Conservation (phyloP, 2,329 filamentous ascomycete species). For the Knoxdaviesia capensis region DNA sequence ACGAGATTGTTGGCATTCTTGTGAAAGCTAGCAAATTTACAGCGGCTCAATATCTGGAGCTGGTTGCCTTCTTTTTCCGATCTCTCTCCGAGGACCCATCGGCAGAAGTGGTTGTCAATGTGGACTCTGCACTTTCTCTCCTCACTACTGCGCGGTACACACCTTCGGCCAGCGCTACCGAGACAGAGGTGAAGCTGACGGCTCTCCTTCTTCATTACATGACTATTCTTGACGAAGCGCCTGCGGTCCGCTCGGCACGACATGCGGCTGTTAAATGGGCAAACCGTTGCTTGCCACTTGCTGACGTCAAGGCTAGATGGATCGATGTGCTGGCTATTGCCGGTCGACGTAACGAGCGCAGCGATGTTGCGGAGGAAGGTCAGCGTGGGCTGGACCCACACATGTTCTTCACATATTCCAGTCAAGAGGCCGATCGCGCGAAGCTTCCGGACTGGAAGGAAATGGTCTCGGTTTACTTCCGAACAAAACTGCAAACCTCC, state of each 20-base stretch:
- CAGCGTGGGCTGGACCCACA: constrained; percentile 63
- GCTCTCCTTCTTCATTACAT: constrained; percentile 49
- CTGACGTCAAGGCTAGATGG: constrained; percentile 64
- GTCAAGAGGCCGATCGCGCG: constrained; percentile 11
- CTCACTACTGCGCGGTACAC: constrained; percentile 29
- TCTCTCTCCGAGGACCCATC: constrained; percentile 66
- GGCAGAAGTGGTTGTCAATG: constrained; percentile 60
- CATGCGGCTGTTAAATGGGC: constrained; percentile 77
- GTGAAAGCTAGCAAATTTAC: constrained; percentile 43
- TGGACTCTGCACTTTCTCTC: constrained; percentile 73
- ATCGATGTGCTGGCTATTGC: constrained; percentile 69
- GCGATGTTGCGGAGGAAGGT: constrained; percentile 78
- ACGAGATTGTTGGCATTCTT: constrained; percentile 76
- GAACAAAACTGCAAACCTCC: constrained; percentile 12
- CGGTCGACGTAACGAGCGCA: constrained; percentile 44
- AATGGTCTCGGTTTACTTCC: constrained; percentile 29
- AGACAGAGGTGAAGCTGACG: constrained; percentile 14
- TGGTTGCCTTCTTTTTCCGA: constrained; percentile 58
- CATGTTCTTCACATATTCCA: constrained; percentile 26
- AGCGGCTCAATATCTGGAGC: constrained; percentile 28
- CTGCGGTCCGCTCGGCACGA: constrained; percentile 50
- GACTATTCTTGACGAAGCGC: constrained; percentile 24
- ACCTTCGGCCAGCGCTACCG: constrained; percentile 4
- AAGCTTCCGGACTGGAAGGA: constrained; percentile 29
- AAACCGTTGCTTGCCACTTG: constrained; percentile 68